Evolutionary conservation across 2,329 filamentous ascomycete species (phyloP).

Genomic region (Rhynchosporium agropyri): DNA sequence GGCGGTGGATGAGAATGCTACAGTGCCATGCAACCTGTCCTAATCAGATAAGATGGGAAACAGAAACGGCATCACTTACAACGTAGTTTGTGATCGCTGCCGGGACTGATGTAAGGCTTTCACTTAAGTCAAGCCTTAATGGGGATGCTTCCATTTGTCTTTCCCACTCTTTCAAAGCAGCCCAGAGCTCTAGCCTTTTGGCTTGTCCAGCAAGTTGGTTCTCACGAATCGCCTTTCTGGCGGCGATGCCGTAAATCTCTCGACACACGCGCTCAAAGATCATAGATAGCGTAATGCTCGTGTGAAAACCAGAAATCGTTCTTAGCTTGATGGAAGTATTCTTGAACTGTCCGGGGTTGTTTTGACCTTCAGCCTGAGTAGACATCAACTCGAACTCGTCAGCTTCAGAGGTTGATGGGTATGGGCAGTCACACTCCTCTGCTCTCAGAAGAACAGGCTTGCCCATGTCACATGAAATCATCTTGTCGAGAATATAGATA

Average conservation of each 20-base stretch:
- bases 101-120: slow-evolving; percentile 36
- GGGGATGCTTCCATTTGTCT: slow-evolving; percentile 34
- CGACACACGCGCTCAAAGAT: slow-evolving; percentile 36
- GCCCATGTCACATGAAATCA: slow-evolving; percentile 40
- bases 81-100: slow-evolving; percentile 39
- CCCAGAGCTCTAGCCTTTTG: slow-evolving; percentile 35
- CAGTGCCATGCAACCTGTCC: slow-evolving; percentile 36
- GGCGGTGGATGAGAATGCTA: slow-evolving; percentile 39
- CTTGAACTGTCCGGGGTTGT: slow-evolving; percentile 15
- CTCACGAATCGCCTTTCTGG: slow-evolving; percentile 37
- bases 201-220: slow-evolving; percentile 34
- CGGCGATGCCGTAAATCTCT: slow-evolving; percentile 38
- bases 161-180: slow-evolving; percentile 36
- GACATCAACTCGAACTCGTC: slow-evolving; percentile 42
- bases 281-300: slow-evolving; percentile 33
- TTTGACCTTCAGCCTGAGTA: slow-evolving; percentile 19
- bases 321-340: slow-evolving; percentile 35
- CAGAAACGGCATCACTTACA: slow-evolving; percentile 26
- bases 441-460: slow-evolving; percentile 36
- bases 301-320: slow-evolving; percentile 39
- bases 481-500: slow-evolving; percentile 41
- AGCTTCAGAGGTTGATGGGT: slow-evolving; percentile 38
- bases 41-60: not conserved
- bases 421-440: slow-evolving; percentile 39
- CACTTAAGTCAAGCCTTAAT: slow-evolving; percentile 37